phyloP scores from a whole-genome alignment of 2,329 filamentous ascomycete species.

The Aspergillus fischeri region DNA sequence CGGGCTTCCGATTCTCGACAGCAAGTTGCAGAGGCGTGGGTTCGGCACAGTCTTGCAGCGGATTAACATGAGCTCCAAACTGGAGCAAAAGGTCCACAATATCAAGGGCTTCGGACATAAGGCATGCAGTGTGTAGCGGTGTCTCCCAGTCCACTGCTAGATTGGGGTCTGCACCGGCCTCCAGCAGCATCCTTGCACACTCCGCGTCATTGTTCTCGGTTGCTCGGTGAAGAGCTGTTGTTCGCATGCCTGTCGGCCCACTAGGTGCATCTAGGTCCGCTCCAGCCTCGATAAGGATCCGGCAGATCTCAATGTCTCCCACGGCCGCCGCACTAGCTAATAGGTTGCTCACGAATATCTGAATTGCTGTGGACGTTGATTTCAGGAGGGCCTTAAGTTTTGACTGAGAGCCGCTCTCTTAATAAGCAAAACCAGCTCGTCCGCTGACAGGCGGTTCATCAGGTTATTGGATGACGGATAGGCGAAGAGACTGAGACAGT shows the following conservation, averaged over 20 bases:
- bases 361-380: slow-evolving; percentile 9
- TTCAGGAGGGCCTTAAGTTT: slow-evolving; percentile 8
- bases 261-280: slow-evolving; percentile 7
- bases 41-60: slow-evolving; percentile 2
- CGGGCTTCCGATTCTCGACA: not conserved
- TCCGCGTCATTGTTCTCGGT: slow-evolving; percentile 5
- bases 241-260: not conserved
- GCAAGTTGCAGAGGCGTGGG: slow-evolving; percentile 15
- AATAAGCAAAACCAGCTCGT: slow-evolving; percentile 10
- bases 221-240: slow-evolving; percentile 11
- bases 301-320: slow-evolving; percentile 11
- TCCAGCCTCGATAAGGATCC: slow-evolving; percentile 8
- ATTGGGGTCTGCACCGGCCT: slow-evolving; percentile 4
- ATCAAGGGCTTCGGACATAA: slow-evolving; percentile 1
- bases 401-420: slow-evolving; percentile 5
- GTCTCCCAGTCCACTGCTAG: slow-evolving; percentile 1
- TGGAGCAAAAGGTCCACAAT: slow-evolving; percentile 11
- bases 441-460: slow-evolving; percentile 3
- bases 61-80: slow-evolving; percentile 15
- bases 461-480: slow-evolving; percentile 18
- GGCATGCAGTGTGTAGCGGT: slow-evolving; percentile 5
- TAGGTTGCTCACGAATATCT: slow-evolving; percentile 15
- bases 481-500: slow-evolving; percentile 3
- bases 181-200: slow-evolving; percentile 8
- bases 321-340: slow-evolving; percentile 13